Conservation (phyloP, 108 stramenopile genomes). For the Conticribra weissflogii region DNA sequence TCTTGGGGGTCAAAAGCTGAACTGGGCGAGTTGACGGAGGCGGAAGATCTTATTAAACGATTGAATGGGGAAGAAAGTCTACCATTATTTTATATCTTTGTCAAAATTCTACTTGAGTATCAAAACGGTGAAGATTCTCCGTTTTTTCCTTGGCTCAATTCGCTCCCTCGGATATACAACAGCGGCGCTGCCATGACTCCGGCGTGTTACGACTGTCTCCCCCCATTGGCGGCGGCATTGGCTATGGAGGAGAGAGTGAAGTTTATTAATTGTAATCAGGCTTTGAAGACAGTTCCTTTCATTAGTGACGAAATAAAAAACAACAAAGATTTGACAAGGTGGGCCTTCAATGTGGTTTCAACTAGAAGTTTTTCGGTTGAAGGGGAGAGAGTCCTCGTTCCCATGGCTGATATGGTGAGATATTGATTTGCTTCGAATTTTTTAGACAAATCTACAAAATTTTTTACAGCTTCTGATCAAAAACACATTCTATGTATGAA, state of each 20-base stretch:
- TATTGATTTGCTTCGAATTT: neutral
- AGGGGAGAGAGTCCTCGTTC: conserved; percentile 51
- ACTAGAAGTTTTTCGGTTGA: conserved; percentile 22
- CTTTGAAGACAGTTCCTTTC: conserved; percentile 35
- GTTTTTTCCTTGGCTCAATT: conserved; percentile 50
- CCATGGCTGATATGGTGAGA: conserved; percentile 61
- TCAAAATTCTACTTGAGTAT: conserved; percentile 51
- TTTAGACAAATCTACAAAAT: neutral
- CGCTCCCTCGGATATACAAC: conserved; percentile 49
- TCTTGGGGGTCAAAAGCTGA: conserved; percentile 36
- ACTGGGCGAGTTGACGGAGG: conserved; percentile 29
- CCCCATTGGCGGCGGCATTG: conserved; percentile 42
- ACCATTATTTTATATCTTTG: conserved; percentile 41
- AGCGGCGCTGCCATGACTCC: conserved; percentile 61
- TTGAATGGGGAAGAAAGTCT: conserved; percentile 24
- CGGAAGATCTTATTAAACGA: conserved; percentile 35
- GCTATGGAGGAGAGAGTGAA: conserved; percentile 45
- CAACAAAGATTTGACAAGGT: conserved; percentile 39
- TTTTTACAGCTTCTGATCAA: neutral
- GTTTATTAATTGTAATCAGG: conserved; percentile 41
- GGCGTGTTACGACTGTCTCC: conserved; percentile 38
- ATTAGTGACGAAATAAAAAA: conserved; percentile 33
- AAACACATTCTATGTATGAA: conserved; percentile 24
- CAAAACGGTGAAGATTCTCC: conserved; percentile 46
- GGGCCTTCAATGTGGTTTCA: conserved; percentile 40